A percentile compares a stretch with the other conserved stretches of the same genome.
These are phyloP conservation scores for Mucor racemosus DNA, from an alignment of 371 early-diverging fungal species.

Conservation along the genomic window DNA sequence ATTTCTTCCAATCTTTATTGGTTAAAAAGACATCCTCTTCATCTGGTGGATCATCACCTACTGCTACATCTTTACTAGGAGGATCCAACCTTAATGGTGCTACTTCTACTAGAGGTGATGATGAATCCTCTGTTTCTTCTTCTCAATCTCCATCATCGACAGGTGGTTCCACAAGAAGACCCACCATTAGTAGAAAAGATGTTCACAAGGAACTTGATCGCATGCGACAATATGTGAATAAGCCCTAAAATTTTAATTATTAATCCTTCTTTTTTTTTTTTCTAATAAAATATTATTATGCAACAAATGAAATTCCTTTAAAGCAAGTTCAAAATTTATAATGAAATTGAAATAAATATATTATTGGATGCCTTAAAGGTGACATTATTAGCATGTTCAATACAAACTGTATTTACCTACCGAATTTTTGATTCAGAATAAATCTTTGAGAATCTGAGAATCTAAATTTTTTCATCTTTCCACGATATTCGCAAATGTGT, in stretches of 20 bases:
- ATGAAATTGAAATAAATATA: too few relatives aligned
- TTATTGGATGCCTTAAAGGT: too few relatives aligned
- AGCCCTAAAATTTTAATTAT: conserved; percentile 9
- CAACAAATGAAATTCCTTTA: too few relatives aligned
- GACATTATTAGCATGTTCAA: too few relatives aligned
- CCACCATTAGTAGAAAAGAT: conserved; percentile 52
- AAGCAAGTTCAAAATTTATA: too few relatives aligned
- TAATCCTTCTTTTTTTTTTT: neutral
- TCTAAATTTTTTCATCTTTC: too few relatives aligned
- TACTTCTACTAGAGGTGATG: neutral
- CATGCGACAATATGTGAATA: conserved; percentile 47
- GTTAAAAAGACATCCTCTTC: conserved; percentile 63
- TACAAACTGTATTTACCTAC: too few relatives aligned
- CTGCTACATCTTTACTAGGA: conserved; percentile 18
- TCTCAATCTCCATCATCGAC: conserved; percentile 18
- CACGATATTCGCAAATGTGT: too few relatives aligned
- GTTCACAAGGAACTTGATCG: conserved; percentile 57
- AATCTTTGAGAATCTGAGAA: too few relatives aligned
- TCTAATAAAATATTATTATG: neutral
- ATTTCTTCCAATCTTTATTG: conserved; percentile 87
- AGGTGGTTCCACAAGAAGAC: conserved; percentile 20
- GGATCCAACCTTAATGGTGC: conserved; percentile 17
- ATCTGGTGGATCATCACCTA: conserved; percentile 23
- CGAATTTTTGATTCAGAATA: too few relatives aligned
- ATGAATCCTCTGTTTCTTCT: neutral